Evolutionary conservation across 345 rosid species (phyloP), one percentile per base, ranked within the genome.

Genomic region (Eucalyptus cloeziana): DNA sequence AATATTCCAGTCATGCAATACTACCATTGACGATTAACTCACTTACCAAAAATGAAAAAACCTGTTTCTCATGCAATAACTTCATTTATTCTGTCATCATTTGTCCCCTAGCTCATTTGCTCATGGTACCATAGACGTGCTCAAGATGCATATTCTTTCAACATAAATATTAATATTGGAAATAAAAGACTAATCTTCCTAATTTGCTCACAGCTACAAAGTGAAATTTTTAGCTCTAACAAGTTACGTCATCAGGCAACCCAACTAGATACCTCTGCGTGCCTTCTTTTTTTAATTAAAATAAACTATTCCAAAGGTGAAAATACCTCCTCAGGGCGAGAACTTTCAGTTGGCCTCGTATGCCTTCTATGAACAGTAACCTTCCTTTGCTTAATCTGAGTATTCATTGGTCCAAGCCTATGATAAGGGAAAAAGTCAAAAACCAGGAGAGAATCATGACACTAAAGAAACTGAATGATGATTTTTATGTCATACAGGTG

Each of bases 351-450:
- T 47, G 94, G 97, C 92, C 62, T 95, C 25, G 93, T 85, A 15
- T 93, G 97, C 89, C 87, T 93, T 91, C 93, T 94, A 37, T 86
- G 81, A 86, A 89, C 94, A n/a, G 88, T 89, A 27, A 51, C 88
- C 93, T 94, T 98, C 91, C 97, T 91, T 80, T 92, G 95, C 92
- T 95, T 98, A 87, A 94, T 37, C 88, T 97, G 98, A 86, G 95
- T 92, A 69, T 94, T 92, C 97, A 96, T 97, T 86, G 99, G 99
- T 89, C 99, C 99, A 91, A 98, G 87, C 99, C 99, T 96, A 91
- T 49, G 21, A 60, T 25, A 76, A 40, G 15, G 83, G 45, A 76
- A 40, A 22, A 76, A 76, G 47, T 40, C 27, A 40, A 40, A 69
- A 76, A 21, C 13, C 47, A 21, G 85, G 47, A 76, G 47, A 76